These are phyloP conservation scores for Zygoascus bituminiphila DNA, from an alignment of 805 yeast genomes.

Conservation along the genomic window DNA sequence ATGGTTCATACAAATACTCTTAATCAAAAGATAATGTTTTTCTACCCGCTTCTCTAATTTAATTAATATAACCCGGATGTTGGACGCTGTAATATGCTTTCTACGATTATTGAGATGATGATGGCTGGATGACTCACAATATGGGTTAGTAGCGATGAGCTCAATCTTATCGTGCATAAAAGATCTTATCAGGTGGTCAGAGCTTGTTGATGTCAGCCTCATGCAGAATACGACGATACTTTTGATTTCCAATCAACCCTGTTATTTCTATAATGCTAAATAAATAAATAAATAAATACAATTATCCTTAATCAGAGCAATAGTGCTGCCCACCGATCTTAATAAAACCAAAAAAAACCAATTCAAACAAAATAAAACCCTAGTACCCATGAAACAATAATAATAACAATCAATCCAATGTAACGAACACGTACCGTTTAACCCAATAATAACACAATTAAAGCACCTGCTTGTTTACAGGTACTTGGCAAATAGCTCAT, in stretches of 20 bases:
- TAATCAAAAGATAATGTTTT: too few relatives aligned
- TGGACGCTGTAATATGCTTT: too few relatives aligned
- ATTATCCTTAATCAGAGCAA: conserved; percentile 1
- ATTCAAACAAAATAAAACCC: neutral
- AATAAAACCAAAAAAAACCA: neutral
- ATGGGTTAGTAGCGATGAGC: too few relatives aligned
- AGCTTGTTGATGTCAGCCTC: neutral
- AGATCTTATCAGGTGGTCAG: neutral
- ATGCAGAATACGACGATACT: neutral
- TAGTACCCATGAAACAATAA: neutral
- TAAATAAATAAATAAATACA: conserved; percentile 7
- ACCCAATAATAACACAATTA: conserved; percentile 2
- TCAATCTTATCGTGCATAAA: neutral
- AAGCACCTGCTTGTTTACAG: conserved; percentile 19
- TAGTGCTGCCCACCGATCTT: conserved; percentile 4
- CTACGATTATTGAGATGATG: too few relatives aligned
- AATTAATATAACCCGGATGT: too few relatives aligned
- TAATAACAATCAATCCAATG: neutral
- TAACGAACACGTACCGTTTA: neutral
- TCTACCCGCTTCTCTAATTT: too few relatives aligned
- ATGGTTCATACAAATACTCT: too few relatives aligned
- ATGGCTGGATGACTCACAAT: too few relatives aligned
- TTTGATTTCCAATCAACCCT: neutral
- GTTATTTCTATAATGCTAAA: neutral
- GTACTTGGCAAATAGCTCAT: conserved; percentile 51